phyloP scores from a whole-genome alignment of 305 asterid species.

The Fraxinus nigra region DNA sequence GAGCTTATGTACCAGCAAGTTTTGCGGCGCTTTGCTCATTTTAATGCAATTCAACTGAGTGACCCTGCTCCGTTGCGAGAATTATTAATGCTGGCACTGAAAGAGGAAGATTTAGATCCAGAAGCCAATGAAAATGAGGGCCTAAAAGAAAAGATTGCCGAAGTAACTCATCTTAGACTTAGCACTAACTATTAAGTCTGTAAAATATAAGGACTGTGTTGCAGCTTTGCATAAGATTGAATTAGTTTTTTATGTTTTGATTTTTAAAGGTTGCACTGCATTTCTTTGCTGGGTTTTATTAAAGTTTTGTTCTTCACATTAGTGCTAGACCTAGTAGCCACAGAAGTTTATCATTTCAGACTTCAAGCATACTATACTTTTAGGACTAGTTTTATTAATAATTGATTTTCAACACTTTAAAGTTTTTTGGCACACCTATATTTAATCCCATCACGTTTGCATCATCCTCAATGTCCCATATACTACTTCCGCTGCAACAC shows the following conservation, averaged over 20 bases:
- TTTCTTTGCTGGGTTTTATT: conserved; percentile 4
- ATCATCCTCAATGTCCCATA: not conserved
- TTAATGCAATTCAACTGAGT: conserved; percentile 88
- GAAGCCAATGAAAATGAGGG: conserved; percentile 62
- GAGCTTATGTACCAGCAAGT: conserved; percentile 82
- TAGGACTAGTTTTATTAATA: not conserved
- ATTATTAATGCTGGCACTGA: conserved; percentile 72
- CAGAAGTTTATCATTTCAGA: not conserved
- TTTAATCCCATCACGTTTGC: not conserved
- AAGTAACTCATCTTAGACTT: conserved; percentile 44
- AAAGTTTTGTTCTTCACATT: not conserved
- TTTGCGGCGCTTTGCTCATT: conserved; percentile 83
- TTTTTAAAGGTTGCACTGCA: not conserved
- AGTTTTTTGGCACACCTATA: not conserved
- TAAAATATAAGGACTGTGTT: conserved; percentile 6
- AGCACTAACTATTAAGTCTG: conserved; percentile 15
- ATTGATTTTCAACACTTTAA: not conserved
- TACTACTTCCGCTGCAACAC: not conserved
- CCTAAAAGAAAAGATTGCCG: conserved; percentile 74
- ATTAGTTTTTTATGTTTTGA: not conserved
- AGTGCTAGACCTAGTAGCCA: not conserved
- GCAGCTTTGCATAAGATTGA: conserved; percentile 8
- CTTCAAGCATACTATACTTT: not conserved
- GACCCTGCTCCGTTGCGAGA: conserved; percentile 80
- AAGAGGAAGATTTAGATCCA: conserved; percentile 69